Base-by-base conservation (phyloP, 345 rosid genomes). In the Viola odorata region DNA sequence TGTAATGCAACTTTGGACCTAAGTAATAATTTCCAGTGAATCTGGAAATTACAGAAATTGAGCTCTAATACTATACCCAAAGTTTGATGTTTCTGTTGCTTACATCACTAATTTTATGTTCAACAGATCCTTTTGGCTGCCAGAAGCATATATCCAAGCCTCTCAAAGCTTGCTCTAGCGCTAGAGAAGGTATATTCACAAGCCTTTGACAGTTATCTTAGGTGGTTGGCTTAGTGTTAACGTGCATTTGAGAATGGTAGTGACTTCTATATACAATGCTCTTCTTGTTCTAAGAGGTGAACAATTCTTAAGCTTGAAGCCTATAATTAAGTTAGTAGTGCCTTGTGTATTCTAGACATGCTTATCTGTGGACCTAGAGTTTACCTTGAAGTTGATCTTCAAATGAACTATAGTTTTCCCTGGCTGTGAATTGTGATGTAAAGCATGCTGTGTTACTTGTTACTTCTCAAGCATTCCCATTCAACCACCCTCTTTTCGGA, bases 81-180 rank as follows among this genome's bases (percentile, higher is more conserved):
- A 23, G 32, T 23, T 23, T 23, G 11, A 4, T 37, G 45, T 51
- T 16, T 15, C 40, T 42, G 12, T 48, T n/a, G 12, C 17, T 16
- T 14, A 2, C 32, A 23, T 23, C 32, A 23, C 32, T 45, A n/a
- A 13, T 55, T 55, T 50, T 58, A 10, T 52, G 7, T 12, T 6
- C 40, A 17, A 62, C 88, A 94, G 99, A 84, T 90, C 65, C 77
- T 94, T 58, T 75, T 89, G 74, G 84, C 75, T 58, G 95, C 97
- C 36, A 78, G 74, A 70, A 78, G 62, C 73, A 88, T 88, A 72
- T 90, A 94, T 65, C 96, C 95, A 12, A 90, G 83, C 63, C 88
- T 90, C 69, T 80, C 95, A 52, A 94, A 94, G 81, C 97, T 90
- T 61, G 91, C 97, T 67, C 80, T 88, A 50, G 99, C 99, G 41